Base-by-base conservation (phyloP, 208 protist genomes). In the Trypanosoma theileri region DNA sequence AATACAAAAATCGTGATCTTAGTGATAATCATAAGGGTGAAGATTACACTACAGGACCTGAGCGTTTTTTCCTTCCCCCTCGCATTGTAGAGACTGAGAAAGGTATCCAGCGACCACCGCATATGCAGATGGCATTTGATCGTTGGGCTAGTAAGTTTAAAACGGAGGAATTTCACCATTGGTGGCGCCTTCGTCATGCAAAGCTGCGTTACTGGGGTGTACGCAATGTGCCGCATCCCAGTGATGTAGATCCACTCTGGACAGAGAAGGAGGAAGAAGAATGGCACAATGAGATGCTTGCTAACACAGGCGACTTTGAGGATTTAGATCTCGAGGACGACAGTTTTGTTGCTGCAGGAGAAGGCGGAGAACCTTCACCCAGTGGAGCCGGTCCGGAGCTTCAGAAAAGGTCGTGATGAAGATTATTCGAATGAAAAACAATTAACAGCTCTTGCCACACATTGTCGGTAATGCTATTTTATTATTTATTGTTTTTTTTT, bases 101-200 rank as follows among this genome's bases (percentile, higher is more conserved):
- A 71, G 91, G 88, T 52, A 92, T 94, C 68, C 87, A 94, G 71
- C 84, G 88, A 0, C 91, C 91, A 16, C 88, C 88, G 41, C 91
- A 96, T 77, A 96, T 96, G 91, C 91, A 96, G 64, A 94, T 96
- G 91, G 88, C 88, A 9, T 96, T 96, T 75, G 91, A 96, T 61
- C 85, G 91, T 12, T 96, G 91, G 89, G 88, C 91, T 10, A 92
- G 82, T 70, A 94, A 94, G 71, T 96, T 93, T 66, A 96, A 96
- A 73, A 96, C 91, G 56, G 86, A 94, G 66, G 88, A 96, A 80
- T 96, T 96, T 69, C 88, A 94, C 63, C 86, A 94, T 73, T 96
- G 91, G 89, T 96, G 91, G 91, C 81, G 86, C 26, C 82, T 94
- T 28, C 86, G 91, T 16, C 91, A 96, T 66, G 88, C 91, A 46